A percentile compares a stretch with the other conserved stretches of the same genome.
Evolutionary conservation across 106 monocot species (phyloP).

Genomic region (Chionographis japonica): DNA sequence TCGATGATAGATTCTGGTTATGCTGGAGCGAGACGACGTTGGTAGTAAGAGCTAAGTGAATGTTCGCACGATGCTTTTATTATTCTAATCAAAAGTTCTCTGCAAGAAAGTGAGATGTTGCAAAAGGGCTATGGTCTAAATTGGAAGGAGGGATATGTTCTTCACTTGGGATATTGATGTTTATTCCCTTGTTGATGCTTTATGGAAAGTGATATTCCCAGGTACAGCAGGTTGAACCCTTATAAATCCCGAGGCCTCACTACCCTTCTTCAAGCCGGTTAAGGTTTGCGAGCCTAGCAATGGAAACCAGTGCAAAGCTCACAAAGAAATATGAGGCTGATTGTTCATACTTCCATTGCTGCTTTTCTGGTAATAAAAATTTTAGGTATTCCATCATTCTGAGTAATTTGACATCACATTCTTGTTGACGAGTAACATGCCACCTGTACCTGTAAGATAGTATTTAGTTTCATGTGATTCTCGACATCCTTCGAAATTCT

Average conservation of each 20-base stretch:
- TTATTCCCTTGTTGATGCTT: slow-evolving; percentile 17
- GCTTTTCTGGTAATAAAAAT: slow-evolving; percentile 25
- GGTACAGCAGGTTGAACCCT: neutral
- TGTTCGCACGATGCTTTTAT: neutral
- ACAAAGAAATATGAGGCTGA: slow-evolving; percentile 36
- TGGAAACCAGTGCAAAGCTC: slow-evolving; percentile 18
- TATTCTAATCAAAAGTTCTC: neutral
- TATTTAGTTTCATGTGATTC: no score
- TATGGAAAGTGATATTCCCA: slow-evolving; percentile 23
- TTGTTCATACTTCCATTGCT: slow-evolving; percentile 21
- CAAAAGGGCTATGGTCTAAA: slow-evolving; percentile 16
- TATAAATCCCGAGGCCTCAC: slow-evolving; percentile 3
- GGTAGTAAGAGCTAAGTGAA: neutral
- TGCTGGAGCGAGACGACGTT: no score
- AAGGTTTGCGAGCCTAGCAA: neutral
- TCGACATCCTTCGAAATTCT: no score
- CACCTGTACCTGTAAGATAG: no score
- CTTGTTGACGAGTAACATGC: no score
- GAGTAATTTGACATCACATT: no score
- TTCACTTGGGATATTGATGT: slow-evolving; percentile 9
- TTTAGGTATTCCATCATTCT: neutral
- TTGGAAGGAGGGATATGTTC: slow-evolving; percentile 34
- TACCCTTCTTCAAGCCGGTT: neutral
- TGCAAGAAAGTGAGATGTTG: slow-evolving; percentile 18
- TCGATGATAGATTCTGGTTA: no score